Conservation (phyloP, 83 land plant genomes). For the Picea mariana region DNA sequence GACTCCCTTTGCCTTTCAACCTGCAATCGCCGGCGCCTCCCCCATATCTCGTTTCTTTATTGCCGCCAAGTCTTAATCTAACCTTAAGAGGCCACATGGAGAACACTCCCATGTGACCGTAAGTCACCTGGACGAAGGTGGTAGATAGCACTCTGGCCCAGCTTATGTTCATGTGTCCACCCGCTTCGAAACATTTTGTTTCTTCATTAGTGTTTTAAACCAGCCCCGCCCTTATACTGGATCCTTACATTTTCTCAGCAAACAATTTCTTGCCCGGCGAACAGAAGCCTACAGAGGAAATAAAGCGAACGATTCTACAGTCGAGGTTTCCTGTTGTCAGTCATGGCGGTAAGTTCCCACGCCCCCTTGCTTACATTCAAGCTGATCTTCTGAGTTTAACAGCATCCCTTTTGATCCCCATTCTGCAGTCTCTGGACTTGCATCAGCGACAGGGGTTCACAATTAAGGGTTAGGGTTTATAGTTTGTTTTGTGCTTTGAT, state of each 20-base stretch:
- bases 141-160: too few relatives aligned
- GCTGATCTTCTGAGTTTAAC: too few relatives aligned
- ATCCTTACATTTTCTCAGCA: not conserved
- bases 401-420: too few relatives aligned
- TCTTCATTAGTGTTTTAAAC: not conserved
- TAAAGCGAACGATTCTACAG: not conserved
- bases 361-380: not conserved
- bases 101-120: too few relatives aligned
- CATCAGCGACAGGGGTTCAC: too few relatives aligned
- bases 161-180: too few relatives aligned
- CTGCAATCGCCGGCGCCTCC: too few relatives aligned
- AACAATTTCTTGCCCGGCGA: not conserved
- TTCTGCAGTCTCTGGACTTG: not conserved
- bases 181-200: not conserved
- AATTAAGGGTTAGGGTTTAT: constrained; percentile 15
- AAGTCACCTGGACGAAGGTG: too few relatives aligned
- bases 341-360: not conserved
- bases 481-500: constrained; percentile 14
- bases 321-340: not conserved
- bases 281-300: not conserved
- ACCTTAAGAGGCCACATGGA: too few relatives aligned
- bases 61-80: too few relatives aligned
- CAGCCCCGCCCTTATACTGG: not conserved
- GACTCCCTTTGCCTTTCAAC: too few relatives aligned
- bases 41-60: too few relatives aligned